These are phyloP conservation scores for Tricholoma sp. DNA, from an alignment of 768 basidiomycete genomes.

Conservation along the genomic window DNA sequence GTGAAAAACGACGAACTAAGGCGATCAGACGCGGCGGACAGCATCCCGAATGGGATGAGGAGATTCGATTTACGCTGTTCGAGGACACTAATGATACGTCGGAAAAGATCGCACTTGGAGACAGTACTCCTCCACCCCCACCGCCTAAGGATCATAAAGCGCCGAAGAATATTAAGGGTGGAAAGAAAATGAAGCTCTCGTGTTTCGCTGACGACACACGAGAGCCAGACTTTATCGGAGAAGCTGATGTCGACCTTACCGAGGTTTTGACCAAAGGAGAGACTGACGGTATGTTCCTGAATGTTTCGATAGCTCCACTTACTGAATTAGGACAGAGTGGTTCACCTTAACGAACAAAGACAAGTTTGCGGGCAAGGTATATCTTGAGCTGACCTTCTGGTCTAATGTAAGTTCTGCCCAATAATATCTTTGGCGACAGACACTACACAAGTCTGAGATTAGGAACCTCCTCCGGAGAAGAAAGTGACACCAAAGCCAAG, in stretches of 20 bases:
- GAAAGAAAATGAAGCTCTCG: conserved; percentile 69
- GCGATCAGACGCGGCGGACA: conserved; percentile 97
- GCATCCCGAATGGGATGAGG: conserved; percentile 99
- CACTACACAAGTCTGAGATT: background rate
- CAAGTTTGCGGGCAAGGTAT: conserved; percentile 93
- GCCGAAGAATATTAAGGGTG: conserved; percentile 57
- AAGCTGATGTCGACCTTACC: conserved; percentile 80
- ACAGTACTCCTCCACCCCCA: conserved; percentile 56
- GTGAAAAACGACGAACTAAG: conserved; percentile 83
- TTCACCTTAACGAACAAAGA: conserved; percentile 87
- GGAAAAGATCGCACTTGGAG: conserved; percentile 32
- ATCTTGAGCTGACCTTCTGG: conserved; percentile 96
- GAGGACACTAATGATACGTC: conserved; percentile 67
- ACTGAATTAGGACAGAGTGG: conserved; percentile 64
- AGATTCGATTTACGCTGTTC: conserved; percentile 85
- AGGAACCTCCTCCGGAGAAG: conserved; percentile 81
- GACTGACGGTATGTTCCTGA: conserved; percentile 76
- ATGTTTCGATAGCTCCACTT: background rate
- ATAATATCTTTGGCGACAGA: background rate
- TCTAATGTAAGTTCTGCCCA: conserved; percentile 62
- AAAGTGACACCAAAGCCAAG: conserved; percentile 46
- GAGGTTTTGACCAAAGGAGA: conserved; percentile 93
- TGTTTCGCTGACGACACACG: conserved; percentile 95
- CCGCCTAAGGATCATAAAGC: conserved; percentile 59
- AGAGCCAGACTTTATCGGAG: conserved; percentile 95